Evolutionary conservation across 2,329 filamentous ascomycete species (phyloP), one percentile per base, ranked within the genome.

Genomic region (Phaeosphaeriaceae sp.): DNA sequence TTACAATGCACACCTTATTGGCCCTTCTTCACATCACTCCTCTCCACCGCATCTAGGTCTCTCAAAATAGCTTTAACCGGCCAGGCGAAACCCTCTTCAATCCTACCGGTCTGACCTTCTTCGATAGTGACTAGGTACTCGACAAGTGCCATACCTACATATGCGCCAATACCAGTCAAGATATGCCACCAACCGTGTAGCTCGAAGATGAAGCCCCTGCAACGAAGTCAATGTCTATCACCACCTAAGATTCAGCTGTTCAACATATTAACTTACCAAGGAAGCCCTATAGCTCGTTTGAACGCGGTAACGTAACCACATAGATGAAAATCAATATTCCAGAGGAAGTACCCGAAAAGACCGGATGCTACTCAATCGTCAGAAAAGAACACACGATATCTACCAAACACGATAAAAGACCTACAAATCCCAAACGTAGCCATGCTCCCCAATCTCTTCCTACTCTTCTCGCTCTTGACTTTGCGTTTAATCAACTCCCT

Each of bases 131-230:
- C 67, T 6, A 74, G 60, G 35, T 72, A 71, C 56, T 74, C 71
- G 1, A 68, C 67, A 2, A 73, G 46, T 26, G 70, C 69, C 68
- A 74, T 74, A 15, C 71, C 71, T 2, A 67, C 62, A 18, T 76
- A 76, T 4, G 83, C 82, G 1, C 81, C 79, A 16, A 83, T 71
- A 0, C 81, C 84, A 0, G 83, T 87, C 20, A 85, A 69, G 13
- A 86, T 68, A 58, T 87, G 84, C 84, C 84, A 87, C 84, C 83
- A 86, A 1, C 83, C 84, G 59, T 86, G 84, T 12, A 86, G 61
- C 68, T 86, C 84, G 4, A 86, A 63, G 0, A 82, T 28, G 66
- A 81, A 83, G 1, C 78, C 80, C 77, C 23, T 26, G 23, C 23
- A 26, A 26, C 23, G 7, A 26, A 26, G 23, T 26, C 23, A 26